phyloP scores from a whole-genome alignment of 345 rosid genomes.

The Durio zibethinus region DNA sequence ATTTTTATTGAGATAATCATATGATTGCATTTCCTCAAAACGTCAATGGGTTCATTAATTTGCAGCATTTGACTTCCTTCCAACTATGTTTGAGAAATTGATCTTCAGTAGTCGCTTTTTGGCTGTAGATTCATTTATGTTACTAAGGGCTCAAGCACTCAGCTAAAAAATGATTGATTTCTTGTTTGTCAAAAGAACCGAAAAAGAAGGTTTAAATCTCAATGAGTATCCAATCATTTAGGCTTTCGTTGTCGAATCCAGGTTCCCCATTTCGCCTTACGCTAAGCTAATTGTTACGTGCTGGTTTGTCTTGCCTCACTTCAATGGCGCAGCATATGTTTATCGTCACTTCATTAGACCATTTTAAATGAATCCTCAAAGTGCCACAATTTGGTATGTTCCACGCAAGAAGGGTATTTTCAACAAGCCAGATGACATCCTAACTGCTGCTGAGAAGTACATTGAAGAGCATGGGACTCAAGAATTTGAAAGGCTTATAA shows the following conservation, averaged over 20 bases:
- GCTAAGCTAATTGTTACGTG: conserved; percentile 60
- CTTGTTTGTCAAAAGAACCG: no score
- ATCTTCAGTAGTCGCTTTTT: not conserved
- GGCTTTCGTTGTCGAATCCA: conserved; percentile 13
- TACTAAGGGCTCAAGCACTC: not conserved
- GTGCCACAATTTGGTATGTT: conserved; percentile 66
- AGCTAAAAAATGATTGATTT: not conserved
- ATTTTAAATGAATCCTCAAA: conserved; percentile 55
- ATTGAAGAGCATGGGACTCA: conserved; percentile 58
- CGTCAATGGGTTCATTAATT: no score
- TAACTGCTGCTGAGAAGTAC: conserved; percentile 69
- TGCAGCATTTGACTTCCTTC: no score
- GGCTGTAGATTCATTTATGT: not conserved
- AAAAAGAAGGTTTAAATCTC: not conserved
- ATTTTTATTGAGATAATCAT: no score
- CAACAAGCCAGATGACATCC: conserved; percentile 58
- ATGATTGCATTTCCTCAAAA: no score
- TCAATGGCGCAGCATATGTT: conserved; percentile 82
- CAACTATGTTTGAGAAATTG: no score
- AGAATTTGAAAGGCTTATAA: conserved; percentile 49
- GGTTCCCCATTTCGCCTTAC: conserved; percentile 84
- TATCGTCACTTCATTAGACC: conserved; percentile 71
- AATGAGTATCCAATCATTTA: no score
- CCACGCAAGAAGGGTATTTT: conserved; percentile 57
- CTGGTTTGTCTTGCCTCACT: conserved; percentile 84